Evolutionary conservation across 805 yeast species (phyloP), one percentile per base, ranked within the genome.

Genomic region (Tetrapisispora pingtungensis): DNA sequence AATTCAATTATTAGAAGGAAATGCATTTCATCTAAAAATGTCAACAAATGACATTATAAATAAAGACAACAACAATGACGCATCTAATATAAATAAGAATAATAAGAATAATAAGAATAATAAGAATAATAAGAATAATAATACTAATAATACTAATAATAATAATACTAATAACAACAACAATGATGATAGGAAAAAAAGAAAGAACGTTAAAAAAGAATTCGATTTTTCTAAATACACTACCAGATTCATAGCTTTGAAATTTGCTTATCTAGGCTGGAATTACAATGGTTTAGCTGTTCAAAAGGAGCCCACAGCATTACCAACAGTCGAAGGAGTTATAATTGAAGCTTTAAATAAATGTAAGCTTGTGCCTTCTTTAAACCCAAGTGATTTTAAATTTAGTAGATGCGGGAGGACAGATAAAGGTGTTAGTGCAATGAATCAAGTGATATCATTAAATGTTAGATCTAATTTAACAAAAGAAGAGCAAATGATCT

Each of bases 331-430:
- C 2, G 98, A 93, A 57, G 80, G 78, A 30, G 74, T 72, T 32
- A 74, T 93, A 4, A 61, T 93, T 33, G 74, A 81, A 34, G 96
- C 95, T 0, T 60, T 93, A 62, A 66, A 71, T 41, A 76, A 72
- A 49, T 78, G 90, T 26, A 78, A 73, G 51, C 61, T 93, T 48
- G 78, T 93, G 10, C 72, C 77, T 8, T 69, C 77, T 1, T 54
- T 73, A 17, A 80, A 77, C 18, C 81, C 87, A 0, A 67, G 66
- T 7, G 79, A 77, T 1, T 84, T 81, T 57, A 72, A 75, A 14
- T 88, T 89, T 60, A 83, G 94, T 52, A 70, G 97, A 50, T 93
- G 97, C 65, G 97, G 97, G 0, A 72, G 97, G 56, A 90, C 97
- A 0, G 97, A 90, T 57, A 78, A 77, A 52, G 97, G 97, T 15